Evolutionary conservation across 208 protist species (phyloP), one percentile per base, ranked within the genome.

Genomic region (Acanthamoeba quina): DNA sequence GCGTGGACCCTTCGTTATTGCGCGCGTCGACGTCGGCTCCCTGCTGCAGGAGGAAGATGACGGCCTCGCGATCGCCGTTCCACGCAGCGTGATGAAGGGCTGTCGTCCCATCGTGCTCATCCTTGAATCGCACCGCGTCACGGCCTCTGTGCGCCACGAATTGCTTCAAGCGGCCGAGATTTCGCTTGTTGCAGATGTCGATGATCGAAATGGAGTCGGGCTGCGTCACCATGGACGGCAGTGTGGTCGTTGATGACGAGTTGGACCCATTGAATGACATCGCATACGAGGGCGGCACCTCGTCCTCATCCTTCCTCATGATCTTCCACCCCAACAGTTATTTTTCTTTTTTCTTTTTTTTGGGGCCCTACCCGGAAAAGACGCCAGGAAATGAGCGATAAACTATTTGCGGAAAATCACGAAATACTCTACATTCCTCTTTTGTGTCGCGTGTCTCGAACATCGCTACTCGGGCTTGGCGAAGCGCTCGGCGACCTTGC

Each of bases 81-180:
- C 72, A 76, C 29, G 66, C 29, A 76, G 94, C 94, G 7, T 92
- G 54, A 54, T 95, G 94, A 17, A 95, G 68, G n/a, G 78, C n/a
- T 9, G 78, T 86, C 24, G 78, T 62, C 4, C 78, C 78, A 26
- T 62, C 78, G 0, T 34, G 41, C 26, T 86, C 26, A 26, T 62
- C 49, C 58, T 7, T 24, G 0, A 29, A 66, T 29, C 60, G 19
- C 19, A 66, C 60, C 2, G 26, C 60, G 7, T 66, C 60, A 7
- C 24, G 9, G 24, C 60, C 60, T 29, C 26, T 66, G 26, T 31
- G 60, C 60, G 19, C 60, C 26, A 66, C 60, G 3, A 29, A 66
- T 24, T 21, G 26, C 24, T 66, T 66, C 60, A 66, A 10, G 24
- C 60, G 60, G 3, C 24, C 60, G 9, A 66, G 26, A 10, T 66